phyloP scores from a whole-genome alignment of 177 flowering plant genomes.

The Vitis hybrid region DNA sequence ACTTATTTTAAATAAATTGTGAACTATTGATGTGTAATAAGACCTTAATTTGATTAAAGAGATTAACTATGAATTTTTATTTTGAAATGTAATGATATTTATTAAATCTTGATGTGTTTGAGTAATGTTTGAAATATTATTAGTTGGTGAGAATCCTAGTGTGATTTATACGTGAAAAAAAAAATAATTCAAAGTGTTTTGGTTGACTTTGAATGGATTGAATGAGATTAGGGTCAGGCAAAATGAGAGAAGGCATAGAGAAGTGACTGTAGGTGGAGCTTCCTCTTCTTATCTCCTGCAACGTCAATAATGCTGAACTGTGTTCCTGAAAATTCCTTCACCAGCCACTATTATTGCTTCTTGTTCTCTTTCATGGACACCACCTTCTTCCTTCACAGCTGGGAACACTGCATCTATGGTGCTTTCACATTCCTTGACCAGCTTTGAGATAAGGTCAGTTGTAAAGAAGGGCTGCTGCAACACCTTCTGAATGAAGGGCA shows the following conservation, averaged over 20 bases:
- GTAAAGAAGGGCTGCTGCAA: constrained; percentile 75
- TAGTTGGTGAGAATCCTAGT: no score
- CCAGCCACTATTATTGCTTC: constrained; percentile 27
- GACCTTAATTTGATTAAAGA: no score
- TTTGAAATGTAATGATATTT: no score
- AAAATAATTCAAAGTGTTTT: no score
- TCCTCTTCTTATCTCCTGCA: constrained; percentile 80
- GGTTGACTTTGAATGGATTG: constrained; percentile 33
- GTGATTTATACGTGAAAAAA: no score
- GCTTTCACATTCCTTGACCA: constrained; percentile 78
- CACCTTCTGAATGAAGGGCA: constrained; percentile 72
- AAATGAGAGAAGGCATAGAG: constrained; percentile 72
- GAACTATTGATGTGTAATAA: no score
- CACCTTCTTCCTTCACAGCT: constrained; percentile 13
- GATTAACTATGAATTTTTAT: no score
- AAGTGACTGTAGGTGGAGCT: constrained; percentile 79
- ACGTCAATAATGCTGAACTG: constrained; percentile 67
- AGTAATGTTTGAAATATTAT: no score
- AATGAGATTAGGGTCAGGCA: constrained; percentile 56
- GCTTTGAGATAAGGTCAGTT: constrained; percentile 68
- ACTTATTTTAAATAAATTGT: no score
- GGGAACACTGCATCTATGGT: constrained; percentile 63
- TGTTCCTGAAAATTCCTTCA: constrained; percentile 66
- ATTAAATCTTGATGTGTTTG: no score
- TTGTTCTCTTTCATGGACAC: neutral